Evolutionary conservation across 192 early-diverging fungal genomes (phyloP), one percentile per base, ranked within the genome.

Genomic region (Backusella circina): DNA sequence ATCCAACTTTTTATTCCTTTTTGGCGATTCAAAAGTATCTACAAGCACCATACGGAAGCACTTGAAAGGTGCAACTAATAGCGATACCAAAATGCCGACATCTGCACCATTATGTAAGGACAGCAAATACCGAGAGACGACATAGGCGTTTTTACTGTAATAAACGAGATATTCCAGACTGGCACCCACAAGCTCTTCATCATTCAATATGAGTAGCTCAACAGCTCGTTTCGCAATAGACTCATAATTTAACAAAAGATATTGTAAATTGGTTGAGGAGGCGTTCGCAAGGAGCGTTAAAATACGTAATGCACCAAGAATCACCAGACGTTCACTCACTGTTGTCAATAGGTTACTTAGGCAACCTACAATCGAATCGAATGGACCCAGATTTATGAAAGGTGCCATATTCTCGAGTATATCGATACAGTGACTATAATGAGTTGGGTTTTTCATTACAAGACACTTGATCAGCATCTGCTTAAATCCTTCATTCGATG

Each of bases 111-210:
- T 80, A 54, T 83, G 80, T 32, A 68, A 69, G 57, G 81, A 73
- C n/a, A 82, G 69, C 21, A 89, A 76, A 26, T 85, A 83, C 12
- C 79, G 77, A 30, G 81, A 73, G 2, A 85, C 80, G 1, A 84
- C 76, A 4, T 79, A 80, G 31, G 84, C 82, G 23, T 87, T 75
- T 41, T 79, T 79, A 30, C 90, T 84, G 74, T 84, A 92, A 75
- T 90, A 83, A 73, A 92, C 93, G 6, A 93, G 80, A 73, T 88
- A 93, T 73, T 95, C 94, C 68, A 93, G 80, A 64, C 82, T 83
- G 1, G 85, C 82, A 13, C 90, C 87, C 21, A 93, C 79, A 18
- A 89, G 72, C 50, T 90, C 90, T 33, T 93, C 87, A 15, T 71
- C 41, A 23, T 91, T 71, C 23, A 90, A 33, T 66, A 90, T 68